Percentiles rank a stretch among this genome's conserved stretches.
Evolutionary conservation across 352 stramenopile genomes (phyloP).

Genomic region (Aphanomyces astaci): DNA sequence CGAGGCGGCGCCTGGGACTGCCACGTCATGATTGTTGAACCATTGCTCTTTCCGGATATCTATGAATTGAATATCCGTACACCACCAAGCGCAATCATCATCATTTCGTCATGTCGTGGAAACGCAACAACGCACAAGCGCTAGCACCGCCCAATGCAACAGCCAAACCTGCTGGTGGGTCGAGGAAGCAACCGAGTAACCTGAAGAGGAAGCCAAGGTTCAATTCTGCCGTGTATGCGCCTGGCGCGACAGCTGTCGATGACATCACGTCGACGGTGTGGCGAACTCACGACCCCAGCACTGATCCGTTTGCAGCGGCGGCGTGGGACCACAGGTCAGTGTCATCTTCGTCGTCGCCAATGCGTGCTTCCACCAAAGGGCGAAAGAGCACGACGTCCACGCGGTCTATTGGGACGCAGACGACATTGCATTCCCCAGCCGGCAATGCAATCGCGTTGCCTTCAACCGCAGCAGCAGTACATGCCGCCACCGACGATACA

Average conservation of each 20-base stretch:
- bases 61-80: not conserved
- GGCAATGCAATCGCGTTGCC: too few species aligned
- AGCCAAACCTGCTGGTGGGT: not conserved
- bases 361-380: too few species aligned
- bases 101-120: not conserved
- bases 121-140: not conserved
- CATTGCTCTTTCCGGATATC: not conserved
- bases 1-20: too few species aligned
- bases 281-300: constrained; percentile 10
- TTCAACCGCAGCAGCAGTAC: too few species aligned
- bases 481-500: too few species aligned
- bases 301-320: not conserved
- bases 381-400: not conserved
- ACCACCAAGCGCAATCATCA: not conserved
- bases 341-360: not conserved
- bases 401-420: constrained; percentile 2
- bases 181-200: not conserved
- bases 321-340: not conserved
- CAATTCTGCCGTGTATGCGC: not conserved
- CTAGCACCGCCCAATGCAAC: not conserved
- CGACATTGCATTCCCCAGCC: too few species aligned
- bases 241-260: not conserved
- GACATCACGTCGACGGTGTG: not conserved
- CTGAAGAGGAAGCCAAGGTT: not conserved
- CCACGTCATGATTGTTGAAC: not conserved